Percentiles rank a stretch among this genome's conserved stretches.
These are phyloP conservation scores for Hyaloscypha variabilis DNA, from an alignment of 495 filamentous ascomycete genomes.

Conservation along the genomic window DNA sequence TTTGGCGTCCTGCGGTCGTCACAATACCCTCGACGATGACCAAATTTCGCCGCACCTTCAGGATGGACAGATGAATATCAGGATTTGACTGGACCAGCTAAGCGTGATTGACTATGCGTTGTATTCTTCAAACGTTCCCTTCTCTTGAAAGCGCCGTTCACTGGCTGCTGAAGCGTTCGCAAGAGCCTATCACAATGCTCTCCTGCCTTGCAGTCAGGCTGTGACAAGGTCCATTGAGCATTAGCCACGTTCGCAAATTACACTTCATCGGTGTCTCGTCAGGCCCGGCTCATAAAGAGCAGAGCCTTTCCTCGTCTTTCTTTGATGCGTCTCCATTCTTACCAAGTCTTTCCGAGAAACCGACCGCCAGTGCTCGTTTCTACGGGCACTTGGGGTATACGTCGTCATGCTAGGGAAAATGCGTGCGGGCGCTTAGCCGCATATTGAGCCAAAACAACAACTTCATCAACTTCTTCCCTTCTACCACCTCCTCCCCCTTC, in stretches of 20 bases:
- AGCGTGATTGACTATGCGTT: constrained; percentile 34
- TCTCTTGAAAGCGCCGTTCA: constrained; percentile 33
- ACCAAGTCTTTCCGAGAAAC: background rate
- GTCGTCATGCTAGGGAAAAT: constrained; percentile 20
- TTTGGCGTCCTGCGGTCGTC: constrained; percentile 25
- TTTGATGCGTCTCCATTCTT: constrained; percentile 13
- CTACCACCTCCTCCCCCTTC: background rate
- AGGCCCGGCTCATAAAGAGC: constrained; percentile 29
- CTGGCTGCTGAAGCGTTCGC: constrained; percentile 27
- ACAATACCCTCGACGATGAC: constrained; percentile 28
- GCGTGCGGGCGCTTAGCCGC: constrained; percentile 28
- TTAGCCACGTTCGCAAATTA: constrained; percentile 34
- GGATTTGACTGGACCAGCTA: constrained; percentile 36
- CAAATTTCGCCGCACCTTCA: constrained; percentile 25
- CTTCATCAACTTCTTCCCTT: constrained; percentile 9
- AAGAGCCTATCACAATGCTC: constrained; percentile 32
- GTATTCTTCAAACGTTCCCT: constrained; percentile 35
- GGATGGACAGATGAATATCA: constrained; percentile 30
- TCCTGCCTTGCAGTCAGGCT: constrained; percentile 32
- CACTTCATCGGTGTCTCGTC: constrained; percentile 29
- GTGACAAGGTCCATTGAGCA: constrained; percentile 31
- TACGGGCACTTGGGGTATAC: constrained; percentile 20
- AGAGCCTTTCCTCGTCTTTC: constrained; percentile 17
- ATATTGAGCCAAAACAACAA: constrained; percentile 20
- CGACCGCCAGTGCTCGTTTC: constrained; percentile 13